Evolutionary conservation across 305 asterid species (phyloP).

Genomic region (Rubia peregrina): DNA sequence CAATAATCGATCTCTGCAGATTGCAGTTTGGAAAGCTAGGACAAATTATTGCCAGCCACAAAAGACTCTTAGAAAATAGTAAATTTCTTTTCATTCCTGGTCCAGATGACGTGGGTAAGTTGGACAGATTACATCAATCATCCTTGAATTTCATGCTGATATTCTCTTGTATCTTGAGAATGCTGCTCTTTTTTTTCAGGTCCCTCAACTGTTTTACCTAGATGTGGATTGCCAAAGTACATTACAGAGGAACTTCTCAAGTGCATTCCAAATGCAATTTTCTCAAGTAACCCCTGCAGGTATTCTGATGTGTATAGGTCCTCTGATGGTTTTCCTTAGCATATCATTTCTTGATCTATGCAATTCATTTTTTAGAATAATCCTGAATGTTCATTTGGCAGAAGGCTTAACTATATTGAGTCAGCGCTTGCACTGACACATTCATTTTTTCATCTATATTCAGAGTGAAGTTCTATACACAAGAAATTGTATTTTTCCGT

Average conservation of each 20-base stretch:
- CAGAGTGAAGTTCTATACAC: conserved; percentile 13
- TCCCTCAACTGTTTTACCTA: conserved; percentile 83
- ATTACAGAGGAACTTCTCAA: conserved; percentile 70
- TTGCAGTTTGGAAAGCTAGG: conserved; percentile 85
- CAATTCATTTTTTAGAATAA: too few relatives aligned
- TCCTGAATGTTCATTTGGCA: background rate
- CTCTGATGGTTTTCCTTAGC: background rate
- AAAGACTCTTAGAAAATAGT: conserved; percentile 61
- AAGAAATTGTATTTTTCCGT: conserved; percentile 37
- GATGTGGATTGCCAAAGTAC: conserved; percentile 74
- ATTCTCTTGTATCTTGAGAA: background rate
- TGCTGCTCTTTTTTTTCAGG: conserved; percentile 38
- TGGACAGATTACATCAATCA: conserved; percentile 13
- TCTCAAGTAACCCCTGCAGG: conserved; percentile 96
- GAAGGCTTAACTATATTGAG: background rate
- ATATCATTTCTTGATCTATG: conserved; percentile 1
- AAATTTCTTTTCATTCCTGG: conserved; percentile 91
- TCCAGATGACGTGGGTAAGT: conserved; percentile 87
- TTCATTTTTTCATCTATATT: background rate
- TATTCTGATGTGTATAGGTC: conserved; percentile 18
- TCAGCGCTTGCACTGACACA: conserved; percentile 5
- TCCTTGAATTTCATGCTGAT: background rate
- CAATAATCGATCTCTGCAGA: conserved; percentile 32
- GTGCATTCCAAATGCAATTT: conserved; percentile 65
- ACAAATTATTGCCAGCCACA: conserved; percentile 66